Conservation (phyloP, 306 rosid genomes). For the Adenanthera pavonina region DNA sequence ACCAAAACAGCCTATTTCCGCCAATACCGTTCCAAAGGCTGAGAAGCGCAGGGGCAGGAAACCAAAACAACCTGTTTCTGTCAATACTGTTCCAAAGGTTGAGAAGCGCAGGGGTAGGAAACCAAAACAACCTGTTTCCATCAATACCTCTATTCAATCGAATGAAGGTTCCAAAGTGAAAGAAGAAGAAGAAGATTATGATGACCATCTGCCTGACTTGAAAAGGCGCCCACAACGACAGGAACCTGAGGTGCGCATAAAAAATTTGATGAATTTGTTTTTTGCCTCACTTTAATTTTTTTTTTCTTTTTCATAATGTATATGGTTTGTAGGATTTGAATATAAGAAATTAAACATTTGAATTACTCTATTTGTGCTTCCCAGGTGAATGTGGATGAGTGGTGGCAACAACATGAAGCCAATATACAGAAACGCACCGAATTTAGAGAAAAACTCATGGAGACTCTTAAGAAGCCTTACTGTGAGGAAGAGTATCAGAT, state of each 20-base stretch:
- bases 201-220: neutral
- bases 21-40: neutral
- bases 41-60: neutral
- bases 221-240: neutral
- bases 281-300: neutral
- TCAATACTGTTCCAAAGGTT: neutral
- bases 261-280: slow-evolving; percentile 1
- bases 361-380: slow-evolving; percentile 14
- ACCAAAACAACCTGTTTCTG: neutral
- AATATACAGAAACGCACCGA: neutral
- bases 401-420: slow-evolving; percentile 11
- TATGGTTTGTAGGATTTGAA: neutral
- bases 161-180: slow-evolving; percentile 12
- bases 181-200: slow-evolving; percentile 29
- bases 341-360: neutral
- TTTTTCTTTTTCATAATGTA: neutral
- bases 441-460: slow-evolving; percentile 41
- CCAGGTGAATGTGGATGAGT: slow-evolving; percentile 36
- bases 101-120: neutral
- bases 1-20: neutral
- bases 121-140: slow-evolving; percentile 3
- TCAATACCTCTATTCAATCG: neutral
- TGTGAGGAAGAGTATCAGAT: slow-evolving; percentile 41
- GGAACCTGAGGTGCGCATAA: slow-evolving; percentile 16
- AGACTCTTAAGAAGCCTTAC: slow-evolving; percentile 41